Evolutionary conservation across 2,329 filamentous ascomycete genomes (phyloP).

Genomic region (Claviceps monticola): DNA sequence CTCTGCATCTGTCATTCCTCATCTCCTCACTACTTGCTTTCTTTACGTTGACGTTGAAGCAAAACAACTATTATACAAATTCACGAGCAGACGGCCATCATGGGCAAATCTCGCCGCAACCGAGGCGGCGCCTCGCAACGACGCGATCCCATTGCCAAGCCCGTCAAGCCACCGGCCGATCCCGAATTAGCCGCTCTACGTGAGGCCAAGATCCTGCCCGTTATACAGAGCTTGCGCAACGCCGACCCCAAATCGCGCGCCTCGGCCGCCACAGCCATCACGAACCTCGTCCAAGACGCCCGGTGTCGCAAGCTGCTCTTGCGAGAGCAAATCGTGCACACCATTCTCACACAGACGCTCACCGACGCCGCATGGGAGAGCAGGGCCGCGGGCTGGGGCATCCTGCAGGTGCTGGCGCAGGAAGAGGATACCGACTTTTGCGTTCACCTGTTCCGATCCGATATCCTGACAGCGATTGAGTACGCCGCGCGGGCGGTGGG

Average conservation of each 20-base stretch:
- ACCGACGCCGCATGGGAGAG: slow-evolving; percentile 50
- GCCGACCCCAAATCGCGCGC: slow-evolving; percentile 45
- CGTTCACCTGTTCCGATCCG: slow-evolving; percentile 47
- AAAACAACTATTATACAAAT: neutral
- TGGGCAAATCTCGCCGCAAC: slow-evolving; percentile 47
- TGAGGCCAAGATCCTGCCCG: slow-evolving; percentile 48
- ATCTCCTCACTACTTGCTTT: too few relatives aligned
- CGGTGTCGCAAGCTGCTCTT: slow-evolving; percentile 51
- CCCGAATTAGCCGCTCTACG: slow-evolving; percentile 50
- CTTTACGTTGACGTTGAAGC: too few relatives aligned
- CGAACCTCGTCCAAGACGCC: slow-evolving; percentile 47
- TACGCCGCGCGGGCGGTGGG: slow-evolving; percentile 37
- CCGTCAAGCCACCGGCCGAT: slow-evolving; percentile 46
- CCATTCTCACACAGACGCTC: slow-evolving; percentile 48
- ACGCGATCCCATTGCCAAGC: slow-evolving; percentile 41
- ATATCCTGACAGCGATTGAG: slow-evolving; percentile 46
- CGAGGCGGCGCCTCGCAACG: slow-evolving; percentile 34
- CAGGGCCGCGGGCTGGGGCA: slow-evolving; percentile 53
- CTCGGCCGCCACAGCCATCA: slow-evolving; percentile 43
- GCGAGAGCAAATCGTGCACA: slow-evolving; percentile 50
- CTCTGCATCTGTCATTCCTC: too few relatives aligned
- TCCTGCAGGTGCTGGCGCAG: slow-evolving; percentile 44
- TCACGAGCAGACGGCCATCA: slow-evolving; percentile 15
- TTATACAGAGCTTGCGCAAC: slow-evolving; percentile 46
- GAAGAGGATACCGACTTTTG: slow-evolving; percentile 56